Evolutionary conservation across 2,329 filamentous ascomycete species (phyloP).

Genomic region (Botrytis cinerea): DNA sequence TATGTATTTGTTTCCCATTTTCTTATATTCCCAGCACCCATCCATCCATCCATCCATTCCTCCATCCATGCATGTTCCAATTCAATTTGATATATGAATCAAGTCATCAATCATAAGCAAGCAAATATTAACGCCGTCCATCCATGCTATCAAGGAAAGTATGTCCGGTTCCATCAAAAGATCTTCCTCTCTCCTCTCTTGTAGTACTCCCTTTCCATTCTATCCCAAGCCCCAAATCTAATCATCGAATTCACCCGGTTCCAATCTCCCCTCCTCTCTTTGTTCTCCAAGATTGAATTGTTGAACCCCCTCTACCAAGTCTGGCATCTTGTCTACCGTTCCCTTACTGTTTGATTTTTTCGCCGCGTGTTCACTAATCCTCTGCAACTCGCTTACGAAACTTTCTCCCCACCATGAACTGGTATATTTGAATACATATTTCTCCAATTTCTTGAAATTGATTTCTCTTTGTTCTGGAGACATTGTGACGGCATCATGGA

Average conservation of each 20-base stretch:
- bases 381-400: slow-evolving; percentile 77
- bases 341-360: slow-evolving; percentile 38
- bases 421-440: slow-evolving; percentile 97
- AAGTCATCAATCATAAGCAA: slow-evolving; percentile 5
- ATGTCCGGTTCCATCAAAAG: neutral
- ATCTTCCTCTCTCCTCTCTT: neutral
- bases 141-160: neutral
- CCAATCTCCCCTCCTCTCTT: slow-evolving; percentile 24
- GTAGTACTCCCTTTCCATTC: neutral
- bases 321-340: slow-evolving; percentile 22
- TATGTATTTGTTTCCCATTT: neutral
- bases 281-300: slow-evolving; percentile 27
- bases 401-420: slow-evolving; percentile 96
- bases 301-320: slow-evolving; percentile 30
- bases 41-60: neutral
- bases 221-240: slow-evolving; percentile 2
- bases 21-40: neutral
- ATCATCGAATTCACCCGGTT: slow-evolving; percentile 24
- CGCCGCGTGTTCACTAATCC: slow-evolving; percentile 41
- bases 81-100: neutral
- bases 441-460: slow-evolving; percentile 89
- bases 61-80: neutral
- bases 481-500: slow-evolving; percentile 97
- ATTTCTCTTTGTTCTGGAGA: slow-evolving; percentile 79
- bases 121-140: neutral